These are phyloP conservation scores for Chrysoporthe austroafricana DNA, from an alignment of 2,329 filamentous ascomycete genomes.

Conservation along the genomic window DNA sequence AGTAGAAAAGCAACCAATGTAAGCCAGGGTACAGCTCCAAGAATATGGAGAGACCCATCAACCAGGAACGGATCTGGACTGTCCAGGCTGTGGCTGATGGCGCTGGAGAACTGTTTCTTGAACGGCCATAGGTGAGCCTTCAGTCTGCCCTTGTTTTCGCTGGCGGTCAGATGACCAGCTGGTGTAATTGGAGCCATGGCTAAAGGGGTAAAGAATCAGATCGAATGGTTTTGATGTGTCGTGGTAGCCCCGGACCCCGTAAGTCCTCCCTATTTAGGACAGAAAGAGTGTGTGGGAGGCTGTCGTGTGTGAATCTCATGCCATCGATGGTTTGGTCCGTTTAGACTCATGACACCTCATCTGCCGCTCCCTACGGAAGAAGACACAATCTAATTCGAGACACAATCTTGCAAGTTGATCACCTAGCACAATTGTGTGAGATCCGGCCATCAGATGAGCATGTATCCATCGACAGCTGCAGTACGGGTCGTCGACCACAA, in stretches of 20 bases:
- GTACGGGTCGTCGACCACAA: background rate
- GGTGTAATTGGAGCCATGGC: conserved; percentile 1
- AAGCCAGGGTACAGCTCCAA: conserved; percentile 9
- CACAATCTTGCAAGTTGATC: too few species aligned
- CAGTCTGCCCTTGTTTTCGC: background rate
- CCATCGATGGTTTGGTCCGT: background rate
- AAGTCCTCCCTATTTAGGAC: background rate
- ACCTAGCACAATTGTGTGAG: too few species aligned
- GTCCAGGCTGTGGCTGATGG: background rate
- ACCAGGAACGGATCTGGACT: background rate
- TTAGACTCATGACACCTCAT: background rate
- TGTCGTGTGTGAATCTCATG: background rate
- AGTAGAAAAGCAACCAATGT: conserved; percentile 6
- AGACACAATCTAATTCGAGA: background rate
- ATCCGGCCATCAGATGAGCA: too few species aligned
- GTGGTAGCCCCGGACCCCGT: background rate
- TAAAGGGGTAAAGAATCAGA: background rate
- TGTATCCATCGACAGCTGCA: too few species aligned
- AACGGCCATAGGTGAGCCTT: background rate
- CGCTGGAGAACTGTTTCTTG: too few species aligned
- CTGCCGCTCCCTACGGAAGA: background rate
- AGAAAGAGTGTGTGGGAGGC: background rate
- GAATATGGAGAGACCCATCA: background rate
- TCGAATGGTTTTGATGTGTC: background rate
- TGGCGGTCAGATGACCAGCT: background rate